Percentiles rank a stretch among this genome's conserved stretches.
Conservation (phyloP, 805 yeast genomes). For the Candida vaughaniae region DNA sequence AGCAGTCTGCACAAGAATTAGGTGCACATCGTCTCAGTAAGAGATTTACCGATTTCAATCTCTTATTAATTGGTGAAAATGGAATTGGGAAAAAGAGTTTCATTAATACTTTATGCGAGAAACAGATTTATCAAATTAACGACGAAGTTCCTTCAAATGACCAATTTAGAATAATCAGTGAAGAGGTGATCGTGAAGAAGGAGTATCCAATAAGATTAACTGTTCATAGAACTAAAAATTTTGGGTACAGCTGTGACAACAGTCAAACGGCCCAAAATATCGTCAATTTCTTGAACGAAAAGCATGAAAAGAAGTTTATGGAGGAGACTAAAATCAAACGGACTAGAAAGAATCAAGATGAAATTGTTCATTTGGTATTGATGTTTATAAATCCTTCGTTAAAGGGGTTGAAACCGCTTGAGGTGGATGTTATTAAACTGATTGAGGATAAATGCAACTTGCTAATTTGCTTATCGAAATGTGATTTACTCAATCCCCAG, state of each 20-base stretch:
- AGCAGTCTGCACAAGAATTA: conserved; percentile 7
- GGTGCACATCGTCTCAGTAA: conserved; percentile 10
- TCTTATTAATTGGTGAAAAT: conserved; percentile 37
- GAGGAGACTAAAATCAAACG: conserved; percentile 14
- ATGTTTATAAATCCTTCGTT: conserved; percentile 10
- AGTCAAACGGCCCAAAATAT: conserved; percentile 12
- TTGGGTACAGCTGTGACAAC: conserved; percentile 24
- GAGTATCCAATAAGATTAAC: conserved; percentile 20
- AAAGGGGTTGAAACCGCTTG: conserved; percentile 10
- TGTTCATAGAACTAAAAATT: conserved; percentile 22
- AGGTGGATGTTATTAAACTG: conserved; percentile 10
- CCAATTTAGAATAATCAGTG: conserved; percentile 1
- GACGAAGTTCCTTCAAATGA: background rate
- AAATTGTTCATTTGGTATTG: conserved; percentile 12
- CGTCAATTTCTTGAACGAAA: conserved; percentile 8
- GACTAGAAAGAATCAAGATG: conserved; percentile 5
- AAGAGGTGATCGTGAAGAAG: conserved; percentile 18
- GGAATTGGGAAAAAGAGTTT: conserved; percentile 69
- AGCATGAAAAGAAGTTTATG: conserved; percentile 8
- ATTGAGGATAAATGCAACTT: conserved; percentile 13
- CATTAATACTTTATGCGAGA: conserved; percentile 70
- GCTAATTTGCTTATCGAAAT: conserved; percentile 11
- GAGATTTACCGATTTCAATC: conserved; percentile 18
- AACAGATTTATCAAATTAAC: conserved; percentile 9
- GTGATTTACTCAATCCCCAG: conserved; percentile 8